phyloP scores from a whole-genome alignment of 768 basidiomycete species.

The Nevesoporus exiguus region DNA sequence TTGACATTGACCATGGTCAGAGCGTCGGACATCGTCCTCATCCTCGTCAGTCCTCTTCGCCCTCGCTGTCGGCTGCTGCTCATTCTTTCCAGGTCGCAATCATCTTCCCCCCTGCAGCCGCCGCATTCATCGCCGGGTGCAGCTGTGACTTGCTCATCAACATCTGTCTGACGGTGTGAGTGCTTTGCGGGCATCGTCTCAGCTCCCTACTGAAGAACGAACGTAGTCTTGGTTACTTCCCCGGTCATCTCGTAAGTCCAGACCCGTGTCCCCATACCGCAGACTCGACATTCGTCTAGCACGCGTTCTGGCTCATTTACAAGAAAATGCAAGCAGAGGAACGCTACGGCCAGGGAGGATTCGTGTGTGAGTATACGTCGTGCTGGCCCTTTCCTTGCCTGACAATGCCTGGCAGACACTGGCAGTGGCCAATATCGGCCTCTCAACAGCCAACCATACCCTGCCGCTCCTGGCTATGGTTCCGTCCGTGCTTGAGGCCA shows the following conservation, averaged over 20 bases:
- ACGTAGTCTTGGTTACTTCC: slow-evolving; percentile 70
- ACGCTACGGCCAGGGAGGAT: slow-evolving; percentile 72
- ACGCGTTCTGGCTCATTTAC: slow-evolving; percentile 90
- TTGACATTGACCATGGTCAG: slow-evolving; percentile 39
- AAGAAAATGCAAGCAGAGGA: slow-evolving; percentile 88
- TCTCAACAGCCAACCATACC: slow-evolving; percentile 18
- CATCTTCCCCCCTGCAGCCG: slow-evolving; percentile 79
- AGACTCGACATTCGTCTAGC: slow-evolving; percentile 34
- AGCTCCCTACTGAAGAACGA: slow-evolving; percentile 1
- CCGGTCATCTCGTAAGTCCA: slow-evolving; percentile 50
- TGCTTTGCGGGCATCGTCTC: neutral
- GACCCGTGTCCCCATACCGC: neutral
- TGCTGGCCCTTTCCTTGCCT: neutral
- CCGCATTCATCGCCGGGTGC: slow-evolving; percentile 74
- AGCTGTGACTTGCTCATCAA: slow-evolving; percentile 86
- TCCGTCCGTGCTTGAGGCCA: slow-evolving; percentile 21
- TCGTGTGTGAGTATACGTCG: slow-evolving; percentile 57
- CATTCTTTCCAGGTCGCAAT: slow-evolving; percentile 58
- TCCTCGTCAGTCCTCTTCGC: slow-evolving; percentile 50
- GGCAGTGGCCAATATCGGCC: slow-evolving; percentile 39
- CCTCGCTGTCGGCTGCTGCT: neutral
- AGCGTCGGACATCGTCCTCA: slow-evolving; percentile 74
- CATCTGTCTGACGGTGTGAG: slow-evolving; percentile 72
- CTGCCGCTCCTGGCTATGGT: slow-evolving; percentile 35
- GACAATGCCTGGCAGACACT: slow-evolving; percentile 25